Evolutionary conservation across 331 rosid species (phyloP), one percentile per base, ranked within the genome.

Genomic region (Acacia concinna): DNA sequence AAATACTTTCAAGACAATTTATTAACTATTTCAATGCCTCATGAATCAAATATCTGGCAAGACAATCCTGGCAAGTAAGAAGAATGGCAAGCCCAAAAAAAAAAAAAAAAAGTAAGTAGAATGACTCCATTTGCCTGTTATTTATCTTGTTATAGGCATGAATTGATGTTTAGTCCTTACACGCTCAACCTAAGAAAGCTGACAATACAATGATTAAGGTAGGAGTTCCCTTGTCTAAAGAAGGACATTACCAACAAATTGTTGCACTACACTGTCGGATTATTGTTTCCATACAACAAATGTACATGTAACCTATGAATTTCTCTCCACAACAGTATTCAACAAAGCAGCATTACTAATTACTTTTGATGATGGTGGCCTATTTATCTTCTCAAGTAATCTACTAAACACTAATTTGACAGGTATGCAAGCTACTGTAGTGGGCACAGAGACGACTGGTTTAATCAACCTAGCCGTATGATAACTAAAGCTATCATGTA

Each of bases 311-410:
- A 89, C 79, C 92, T 86, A 90, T 71, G 86, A 85, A 81, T 88
- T 88, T 87, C 90, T 84, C 87, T 79, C 90, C 88, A 85, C 83
- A 81, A 85, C 81, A 41, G 86, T 80, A 80, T 86, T 86, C 79
- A 88, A 91, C 92, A 85, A 83, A 82, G 83, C 89, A 81, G 81
- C 87, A 83, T 77, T 87, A 76, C 81, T 65, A 60, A 88, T 81
- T 78, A 87, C 87, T 83, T 84, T 91, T 71, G 90, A 86, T 74
- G 90, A 86, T 56, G 99, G 97, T 27, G 97, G 97, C 94, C 97
- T 90, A 86, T 96, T 96, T 78, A 96, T 96, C 91, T 93, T 96
- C 98, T 93, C 99, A 59, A 96, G 93, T 88, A 96, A 91, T 86
- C 99, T 93, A 90, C 99, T 91, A 88, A 90, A 96, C 51, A 87